These are phyloP conservation scores for Piromyces finnis DNA, from an alignment of 192 early-diverging fungal genomes.

Conservation along the genomic window DNA sequence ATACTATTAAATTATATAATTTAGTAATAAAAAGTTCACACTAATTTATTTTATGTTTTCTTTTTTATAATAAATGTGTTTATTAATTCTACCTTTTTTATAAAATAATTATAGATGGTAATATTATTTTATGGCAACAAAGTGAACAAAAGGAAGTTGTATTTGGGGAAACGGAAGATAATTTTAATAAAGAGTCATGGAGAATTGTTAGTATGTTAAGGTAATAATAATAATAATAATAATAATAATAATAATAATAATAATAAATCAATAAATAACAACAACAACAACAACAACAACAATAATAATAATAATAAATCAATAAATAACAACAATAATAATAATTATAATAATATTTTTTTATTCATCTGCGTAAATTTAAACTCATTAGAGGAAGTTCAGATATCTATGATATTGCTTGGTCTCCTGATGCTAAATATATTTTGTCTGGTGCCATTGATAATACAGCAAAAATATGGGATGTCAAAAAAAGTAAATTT, in stretches of 20 bases:
- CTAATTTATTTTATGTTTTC: too few species aligned
- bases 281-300: too few species aligned
- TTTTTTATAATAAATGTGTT: too few species aligned
- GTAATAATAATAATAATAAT: slow-evolving; percentile 7
- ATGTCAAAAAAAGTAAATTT: slow-evolving; percentile 51
- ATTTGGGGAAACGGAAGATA: slow-evolving; percentile 21
- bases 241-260: too few species aligned
- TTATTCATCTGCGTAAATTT: too few species aligned
- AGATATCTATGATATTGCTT: slow-evolving; percentile 83
- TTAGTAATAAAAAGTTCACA: too few species aligned
- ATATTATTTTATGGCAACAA: slow-evolving; percentile 68
- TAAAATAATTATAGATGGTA: slow-evolving; percentile 71
- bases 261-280: too few species aligned
- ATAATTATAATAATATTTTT: too few species aligned
- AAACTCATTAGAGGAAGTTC: slow-evolving; percentile 51
- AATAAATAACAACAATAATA: background rate
- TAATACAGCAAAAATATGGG: slow-evolving; percentile 73
- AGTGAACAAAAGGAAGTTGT: slow-evolving; percentile 24
- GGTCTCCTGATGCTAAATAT: slow-evolving; percentile 72
- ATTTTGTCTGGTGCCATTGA: slow-evolving; percentile 77
- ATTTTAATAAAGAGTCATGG: slow-evolving; percentile 56
- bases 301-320: too few species aligned
- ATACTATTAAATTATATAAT: background rate
- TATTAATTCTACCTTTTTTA: too few species aligned
- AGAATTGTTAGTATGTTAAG: slow-evolving; percentile 43